Percentiles rank a stretch among this genome's conserved stretches.
These are phyloP conservation scores for Venturiaceae sp. DNA, from an alignment of 2,329 filamentous ascomycete genomes.

Conservation along the genomic window DNA sequence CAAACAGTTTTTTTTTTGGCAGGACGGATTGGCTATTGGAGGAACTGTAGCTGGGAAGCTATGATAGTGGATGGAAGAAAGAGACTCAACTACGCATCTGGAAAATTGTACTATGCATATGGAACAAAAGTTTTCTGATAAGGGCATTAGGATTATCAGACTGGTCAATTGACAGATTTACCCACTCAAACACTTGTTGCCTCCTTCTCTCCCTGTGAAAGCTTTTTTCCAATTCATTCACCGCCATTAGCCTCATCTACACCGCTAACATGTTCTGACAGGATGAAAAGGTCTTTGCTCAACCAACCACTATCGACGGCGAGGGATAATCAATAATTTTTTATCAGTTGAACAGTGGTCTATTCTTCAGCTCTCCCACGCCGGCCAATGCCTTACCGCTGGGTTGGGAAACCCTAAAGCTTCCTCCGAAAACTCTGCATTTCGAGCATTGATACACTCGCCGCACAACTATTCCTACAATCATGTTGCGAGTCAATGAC, in stretches of 20 bases:
- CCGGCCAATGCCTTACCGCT: too few relatives aligned
- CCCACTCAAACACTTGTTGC: neutral
- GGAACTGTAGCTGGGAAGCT: slow-evolving; percentile 2
- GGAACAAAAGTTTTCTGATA: slow-evolving; percentile 3
- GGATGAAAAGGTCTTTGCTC: neutral
- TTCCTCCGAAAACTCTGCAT: too few relatives aligned
- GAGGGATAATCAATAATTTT: too few relatives aligned
- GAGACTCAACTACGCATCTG: slow-evolving; percentile 1
- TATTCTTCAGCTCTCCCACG: too few relatives aligned
- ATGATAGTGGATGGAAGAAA: neutral
- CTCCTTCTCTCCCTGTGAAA: neutral
- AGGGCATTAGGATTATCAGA: slow-evolving; percentile 7
- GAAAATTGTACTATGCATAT: slow-evolving; percentile 1
- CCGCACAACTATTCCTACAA: too few relatives aligned
- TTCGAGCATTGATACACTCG: too few relatives aligned
- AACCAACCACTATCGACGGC: too few relatives aligned
- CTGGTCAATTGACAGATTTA: slow-evolving; percentile 4
- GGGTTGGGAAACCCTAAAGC: too few relatives aligned
- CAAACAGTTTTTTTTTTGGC: neutral
- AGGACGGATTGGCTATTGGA: neutral
- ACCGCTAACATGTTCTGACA: neutral
- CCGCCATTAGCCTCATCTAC: neutral
- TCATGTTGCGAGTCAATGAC: too few relatives aligned
- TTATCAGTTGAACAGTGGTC: too few relatives aligned
- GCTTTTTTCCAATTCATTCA: neutral